These are phyloP conservation scores for Acanthamoeba healyi DNA, from an alignment of 208 protist genomes.

Conservation along the genomic window DNA sequence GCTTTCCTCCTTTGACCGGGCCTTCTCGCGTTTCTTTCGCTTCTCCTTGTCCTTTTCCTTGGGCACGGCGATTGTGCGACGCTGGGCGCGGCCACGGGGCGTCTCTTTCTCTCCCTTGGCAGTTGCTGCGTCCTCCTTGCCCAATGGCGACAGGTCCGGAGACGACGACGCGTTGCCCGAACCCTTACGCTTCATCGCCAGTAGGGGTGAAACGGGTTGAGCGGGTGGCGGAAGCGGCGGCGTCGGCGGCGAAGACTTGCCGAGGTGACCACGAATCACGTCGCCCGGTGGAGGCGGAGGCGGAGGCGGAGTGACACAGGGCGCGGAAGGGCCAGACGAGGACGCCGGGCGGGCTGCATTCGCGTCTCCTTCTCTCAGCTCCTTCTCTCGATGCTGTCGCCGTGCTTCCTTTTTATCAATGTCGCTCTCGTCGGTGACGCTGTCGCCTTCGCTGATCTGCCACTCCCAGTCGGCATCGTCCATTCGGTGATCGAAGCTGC, in stretches of 20 bases:
- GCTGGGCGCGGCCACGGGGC: background rate
- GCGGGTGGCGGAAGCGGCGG: background rate
- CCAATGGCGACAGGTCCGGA: background rate
- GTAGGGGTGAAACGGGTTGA: background rate
- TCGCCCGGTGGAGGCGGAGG: background rate
- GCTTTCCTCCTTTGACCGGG: background rate
- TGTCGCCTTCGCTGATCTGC: background rate
- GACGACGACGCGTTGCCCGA: background rate
- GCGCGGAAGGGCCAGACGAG: background rate
- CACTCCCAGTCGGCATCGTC: background rate
- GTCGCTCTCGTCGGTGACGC: background rate
- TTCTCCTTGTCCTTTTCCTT: constrained; percentile 33
- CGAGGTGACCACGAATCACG: background rate
- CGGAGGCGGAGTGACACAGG: too few species aligned
- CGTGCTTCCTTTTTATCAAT: background rate
- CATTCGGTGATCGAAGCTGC: background rate
- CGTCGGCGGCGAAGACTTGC: background rate
- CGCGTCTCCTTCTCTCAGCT: background rate
- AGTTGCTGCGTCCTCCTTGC: too few species aligned
- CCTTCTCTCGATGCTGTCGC: background rate
- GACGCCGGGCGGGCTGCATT: background rate
- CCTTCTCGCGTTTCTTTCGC: constrained; percentile 1
- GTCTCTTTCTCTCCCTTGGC: too few species aligned
- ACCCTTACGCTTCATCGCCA: background rate
- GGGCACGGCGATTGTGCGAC: constrained; percentile 4